A percentile compares a stretch with the other conserved stretches of the same genome.
Evolutionary conservation across 345 rosid genomes (phyloP).

Genomic region (Cardamine resedifolia): DNA sequence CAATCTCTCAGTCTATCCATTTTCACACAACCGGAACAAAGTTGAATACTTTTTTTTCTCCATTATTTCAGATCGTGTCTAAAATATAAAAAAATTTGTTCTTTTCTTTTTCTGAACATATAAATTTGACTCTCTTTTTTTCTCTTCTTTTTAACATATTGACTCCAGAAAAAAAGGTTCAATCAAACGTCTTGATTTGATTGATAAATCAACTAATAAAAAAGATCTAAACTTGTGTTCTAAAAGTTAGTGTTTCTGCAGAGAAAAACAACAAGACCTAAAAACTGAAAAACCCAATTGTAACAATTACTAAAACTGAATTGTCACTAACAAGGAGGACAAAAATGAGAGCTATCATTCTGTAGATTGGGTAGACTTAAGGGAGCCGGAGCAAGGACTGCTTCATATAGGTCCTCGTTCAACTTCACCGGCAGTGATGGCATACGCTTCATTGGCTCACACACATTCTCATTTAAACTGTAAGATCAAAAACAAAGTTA

Average conservation of each 20-base stretch:
- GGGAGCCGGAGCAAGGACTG: conserved; percentile 47
- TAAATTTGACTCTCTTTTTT: background rate
- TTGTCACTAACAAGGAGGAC: background rate
- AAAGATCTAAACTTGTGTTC: background rate
- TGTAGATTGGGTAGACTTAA: conserved; percentile 34
- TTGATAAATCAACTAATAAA: background rate
- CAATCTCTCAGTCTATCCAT: conserved; percentile 42
- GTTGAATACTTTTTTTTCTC: background rate
- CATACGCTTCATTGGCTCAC: conserved; percentile 75
- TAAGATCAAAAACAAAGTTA: conserved; percentile 6
- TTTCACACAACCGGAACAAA: background rate
- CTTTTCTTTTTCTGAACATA: background rate
- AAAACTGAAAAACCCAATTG: background rate
- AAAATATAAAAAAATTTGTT: background rate
- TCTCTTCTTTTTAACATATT: background rate
- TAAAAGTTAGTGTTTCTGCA: background rate
- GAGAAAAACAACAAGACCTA: background rate
- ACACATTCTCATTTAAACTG: conserved; percentile 55
- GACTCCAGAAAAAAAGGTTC: background rate
- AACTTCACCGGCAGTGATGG: conserved; percentile 59
- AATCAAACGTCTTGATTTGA: background rate
- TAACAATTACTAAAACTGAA: background rate
- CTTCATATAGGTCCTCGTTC: conserved; percentile 51
- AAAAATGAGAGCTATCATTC: background rate
- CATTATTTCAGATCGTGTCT: background rate